Evolutionary conservation across 345 rosid genomes (phyloP).

Genomic region (Gossypium ekmanianum): DNA sequence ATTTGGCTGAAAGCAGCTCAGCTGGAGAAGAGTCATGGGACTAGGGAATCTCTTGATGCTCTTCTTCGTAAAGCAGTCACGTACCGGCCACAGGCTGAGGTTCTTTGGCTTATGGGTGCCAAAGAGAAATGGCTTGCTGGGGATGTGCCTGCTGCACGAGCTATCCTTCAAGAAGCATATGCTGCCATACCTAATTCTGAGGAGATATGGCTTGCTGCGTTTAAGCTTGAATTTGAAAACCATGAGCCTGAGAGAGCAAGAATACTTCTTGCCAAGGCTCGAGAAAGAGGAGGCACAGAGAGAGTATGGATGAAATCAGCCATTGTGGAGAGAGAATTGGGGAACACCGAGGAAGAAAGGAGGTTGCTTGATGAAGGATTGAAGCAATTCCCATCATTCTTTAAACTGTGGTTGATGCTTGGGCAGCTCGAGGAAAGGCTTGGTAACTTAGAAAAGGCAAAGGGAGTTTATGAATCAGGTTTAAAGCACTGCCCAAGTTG

Average conservation of each 20-base stretch:
- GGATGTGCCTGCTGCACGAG: conserved; percentile 89
- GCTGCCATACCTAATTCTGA: conserved; percentile 78
- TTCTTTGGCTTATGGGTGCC: conserved; percentile 97
- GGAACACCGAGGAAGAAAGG: conserved; percentile 71
- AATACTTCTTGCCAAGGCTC: conserved; percentile 85
- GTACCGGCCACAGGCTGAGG: conserved; percentile 90
- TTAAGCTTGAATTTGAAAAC: conserved; percentile 97
- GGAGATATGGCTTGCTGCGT: conserved; percentile 96
- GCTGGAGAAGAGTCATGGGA: conserved; percentile 94
- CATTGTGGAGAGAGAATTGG: conserved; percentile 87
- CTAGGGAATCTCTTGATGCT: conserved; percentile 86
- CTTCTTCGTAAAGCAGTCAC: conserved; percentile 79
- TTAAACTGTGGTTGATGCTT: conserved; percentile 89
- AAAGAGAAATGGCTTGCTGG: conserved; percentile 99
- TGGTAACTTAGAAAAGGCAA: conserved; percentile 53
- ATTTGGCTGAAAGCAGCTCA: conserved; percentile 94
- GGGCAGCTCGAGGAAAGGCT: conserved; percentile 93
- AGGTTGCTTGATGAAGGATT: conserved; percentile 77
- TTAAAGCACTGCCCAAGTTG: conserved; percentile 61
- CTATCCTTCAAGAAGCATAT: conserved; percentile 90
- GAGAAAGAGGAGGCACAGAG: conserved; percentile 94
- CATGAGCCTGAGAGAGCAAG: conserved; percentile 94
- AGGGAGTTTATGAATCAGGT: conserved; percentile 62
- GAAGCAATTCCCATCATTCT: conserved; percentile 73
- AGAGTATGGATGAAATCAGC: conserved; percentile 99